Evolutionary conservation across 108 stramenopile genomes (phyloP).

Genomic region (Fragilaria radians): DNA sequence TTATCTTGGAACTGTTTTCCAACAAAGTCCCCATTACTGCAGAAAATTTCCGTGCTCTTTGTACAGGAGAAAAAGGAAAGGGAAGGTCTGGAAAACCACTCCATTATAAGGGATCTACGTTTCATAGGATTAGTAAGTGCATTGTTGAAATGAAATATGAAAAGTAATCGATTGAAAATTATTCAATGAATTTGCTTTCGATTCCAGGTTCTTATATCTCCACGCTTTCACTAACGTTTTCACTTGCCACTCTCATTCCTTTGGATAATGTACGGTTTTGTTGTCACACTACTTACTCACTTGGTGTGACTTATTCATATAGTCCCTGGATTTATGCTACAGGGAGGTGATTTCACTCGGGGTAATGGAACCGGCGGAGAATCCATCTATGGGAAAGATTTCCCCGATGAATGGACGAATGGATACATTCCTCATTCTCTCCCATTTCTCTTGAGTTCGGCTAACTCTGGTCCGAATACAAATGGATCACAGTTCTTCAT

Average conservation of each 20-base stretch:
- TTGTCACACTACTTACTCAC: not conserved
- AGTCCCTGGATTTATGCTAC: conserved; percentile 86
- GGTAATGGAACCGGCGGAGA: conserved; percentile 81
- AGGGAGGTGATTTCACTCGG: conserved; percentile 79
- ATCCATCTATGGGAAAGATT: conserved; percentile 77
- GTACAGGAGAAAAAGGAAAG: conserved; percentile 83
- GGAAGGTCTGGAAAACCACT: conserved; percentile 37
- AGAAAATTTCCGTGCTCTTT: conserved; percentile 64
- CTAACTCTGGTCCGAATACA: conserved; percentile 84
- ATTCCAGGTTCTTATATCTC: too few relatives aligned
- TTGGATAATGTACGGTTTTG: too few relatives aligned
- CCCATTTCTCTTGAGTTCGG: conserved; percentile 54
- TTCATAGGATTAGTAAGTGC: conserved; percentile 82
- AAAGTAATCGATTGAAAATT: too few relatives aligned
- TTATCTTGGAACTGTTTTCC: conserved; percentile 82
- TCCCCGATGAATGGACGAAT: conserved; percentile 71
- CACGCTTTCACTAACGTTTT: too few relatives aligned
- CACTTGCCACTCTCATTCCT: too few relatives aligned
- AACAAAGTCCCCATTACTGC: conserved; percentile 92
- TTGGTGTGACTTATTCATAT: not conserved
- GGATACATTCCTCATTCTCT: conserved; percentile 39
- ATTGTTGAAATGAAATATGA: not conserved
- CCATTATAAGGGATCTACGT: conserved; percentile 76
- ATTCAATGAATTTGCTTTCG: too few relatives aligned
- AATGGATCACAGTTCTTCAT: conserved; percentile 93